These are phyloP conservation scores for Gossypium aridum DNA, from an alignment of 441 rosid genomes.

Conservation along the genomic window DNA sequence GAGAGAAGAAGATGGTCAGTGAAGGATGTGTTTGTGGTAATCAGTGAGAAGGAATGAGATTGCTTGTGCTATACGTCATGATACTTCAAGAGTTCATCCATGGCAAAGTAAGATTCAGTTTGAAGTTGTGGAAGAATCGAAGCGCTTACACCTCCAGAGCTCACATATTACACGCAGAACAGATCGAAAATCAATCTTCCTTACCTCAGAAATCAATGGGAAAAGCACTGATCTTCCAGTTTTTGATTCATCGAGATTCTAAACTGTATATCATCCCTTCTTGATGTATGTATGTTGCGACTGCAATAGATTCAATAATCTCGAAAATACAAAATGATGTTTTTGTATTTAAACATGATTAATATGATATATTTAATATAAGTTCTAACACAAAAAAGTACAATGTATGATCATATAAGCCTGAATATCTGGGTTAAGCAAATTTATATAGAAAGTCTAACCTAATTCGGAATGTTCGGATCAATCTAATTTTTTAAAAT, in stretches of 20 bases:
- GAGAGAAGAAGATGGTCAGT: conserved; percentile 46
- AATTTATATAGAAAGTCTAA: too few species aligned
- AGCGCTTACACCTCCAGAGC: background rate
- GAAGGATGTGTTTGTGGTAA: conserved; percentile 52
- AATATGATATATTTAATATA: too few species aligned
- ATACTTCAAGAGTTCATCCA: background rate
- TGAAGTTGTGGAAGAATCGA: background rate
- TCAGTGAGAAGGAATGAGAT: conserved; percentile 49
- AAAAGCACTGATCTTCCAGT: background rate
- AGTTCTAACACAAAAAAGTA: too few species aligned
- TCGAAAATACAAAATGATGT: too few species aligned
- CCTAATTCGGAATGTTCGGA: too few species aligned
- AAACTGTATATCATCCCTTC: background rate
- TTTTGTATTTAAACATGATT: too few species aligned
- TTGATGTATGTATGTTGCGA: background rate
- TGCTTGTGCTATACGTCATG: background rate
- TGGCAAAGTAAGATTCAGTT: background rate
- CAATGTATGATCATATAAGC: too few species aligned
- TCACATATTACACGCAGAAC: background rate
- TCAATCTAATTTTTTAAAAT: too few species aligned
- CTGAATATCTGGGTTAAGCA: too few species aligned
- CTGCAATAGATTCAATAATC: too few species aligned
- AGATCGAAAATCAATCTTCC: background rate
- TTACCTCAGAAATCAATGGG: background rate
- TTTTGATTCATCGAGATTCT: background rate